A percentile compares a stretch with the other conserved stretches of the same genome.
Evolutionary conservation across 441 rosid genomes (phyloP).

Genomic region (Pelargonium fulgidum): DNA sequence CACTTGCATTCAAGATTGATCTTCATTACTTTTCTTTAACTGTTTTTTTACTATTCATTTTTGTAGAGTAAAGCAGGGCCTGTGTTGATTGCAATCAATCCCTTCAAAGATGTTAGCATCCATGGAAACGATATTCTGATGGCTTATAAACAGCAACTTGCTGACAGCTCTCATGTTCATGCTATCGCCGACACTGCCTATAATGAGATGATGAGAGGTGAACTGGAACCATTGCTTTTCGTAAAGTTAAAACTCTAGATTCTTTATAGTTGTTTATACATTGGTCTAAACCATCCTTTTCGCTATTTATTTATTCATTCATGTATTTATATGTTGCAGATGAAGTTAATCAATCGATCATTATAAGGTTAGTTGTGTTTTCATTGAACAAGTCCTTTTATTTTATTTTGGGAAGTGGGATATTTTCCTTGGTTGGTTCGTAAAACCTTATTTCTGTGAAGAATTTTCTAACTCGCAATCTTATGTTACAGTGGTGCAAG

Average conservation of each 20-base stretch:
- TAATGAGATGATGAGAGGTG: constrained; percentile 89
- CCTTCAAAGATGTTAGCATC: constrained; percentile 61
- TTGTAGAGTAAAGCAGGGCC: constrained; percentile 91
- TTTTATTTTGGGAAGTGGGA: too few species aligned
- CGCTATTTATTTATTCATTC: constrained; percentile 9
- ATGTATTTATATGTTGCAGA: constrained; percentile 34
- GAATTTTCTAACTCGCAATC: not conserved
- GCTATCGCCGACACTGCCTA: constrained; percentile 74
- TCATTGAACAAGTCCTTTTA: not conserved
- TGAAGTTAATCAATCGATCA: constrained; percentile 59
- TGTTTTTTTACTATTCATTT: constrained; percentile 21
- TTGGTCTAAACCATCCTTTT: not conserved
- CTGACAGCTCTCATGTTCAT: constrained; percentile 75
- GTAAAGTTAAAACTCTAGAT: constrained; percentile 8
- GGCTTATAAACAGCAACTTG: constrained; percentile 53
- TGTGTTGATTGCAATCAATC: constrained; percentile 81
- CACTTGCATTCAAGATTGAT: constrained; percentile 10
- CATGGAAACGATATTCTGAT: constrained; percentile 55
- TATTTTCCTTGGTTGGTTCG: not conserved
- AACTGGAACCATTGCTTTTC: constrained; percentile 19
- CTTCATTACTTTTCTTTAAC: constrained; percentile 17
- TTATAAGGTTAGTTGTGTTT: constrained; percentile 51
- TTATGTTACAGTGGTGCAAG: constrained; percentile 80
- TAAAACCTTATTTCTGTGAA: too few species aligned
- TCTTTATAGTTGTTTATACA: constrained; percentile 10